A percentile compares a stretch with the other conserved stretches of the same genome.
phyloP scores from a whole-genome alignment of 2,329 filamentous ascomycete genomes.

The Phialophora tarda region DNA sequence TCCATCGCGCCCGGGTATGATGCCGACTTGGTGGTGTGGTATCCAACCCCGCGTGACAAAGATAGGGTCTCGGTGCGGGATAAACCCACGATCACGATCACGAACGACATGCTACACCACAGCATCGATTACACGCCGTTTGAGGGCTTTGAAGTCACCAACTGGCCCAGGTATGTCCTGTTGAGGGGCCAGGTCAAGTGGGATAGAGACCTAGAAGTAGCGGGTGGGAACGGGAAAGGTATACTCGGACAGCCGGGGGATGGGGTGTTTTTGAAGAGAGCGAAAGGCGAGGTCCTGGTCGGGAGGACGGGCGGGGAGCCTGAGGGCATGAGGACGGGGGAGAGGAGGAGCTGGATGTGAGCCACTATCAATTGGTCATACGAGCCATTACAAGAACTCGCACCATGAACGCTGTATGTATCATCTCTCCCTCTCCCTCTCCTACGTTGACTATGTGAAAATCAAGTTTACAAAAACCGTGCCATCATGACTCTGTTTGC shows the following conservation, averaged over 20 bases:
- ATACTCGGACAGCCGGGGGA: constrained; percentile 43
- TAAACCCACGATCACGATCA: constrained; percentile 12
- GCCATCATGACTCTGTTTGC: too few relatives aligned
- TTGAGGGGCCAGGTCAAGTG: constrained; percentile 45
- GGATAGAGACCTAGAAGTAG: constrained; percentile 41
- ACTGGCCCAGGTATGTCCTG: constrained; percentile 47
- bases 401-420: too few relatives aligned
- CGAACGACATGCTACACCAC: constrained; percentile 47
- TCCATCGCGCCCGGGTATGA: constrained; percentile 51
- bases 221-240: constrained; percentile 39
- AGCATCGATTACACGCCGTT: constrained; percentile 48
- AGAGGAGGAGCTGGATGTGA: constrained; percentile 29
- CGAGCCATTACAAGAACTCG: too few relatives aligned
- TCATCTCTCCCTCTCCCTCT: too few relatives aligned
- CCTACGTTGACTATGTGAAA: too few relatives aligned
- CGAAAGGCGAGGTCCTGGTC: constrained; percentile 41
- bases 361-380: too few relatives aligned
- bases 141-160: constrained; percentile 43
- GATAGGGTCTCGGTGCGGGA: not conserved
- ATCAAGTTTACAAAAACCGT: too few relatives aligned
- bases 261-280: constrained; percentile 48
- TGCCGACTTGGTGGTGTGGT: constrained; percentile 54
- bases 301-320: constrained; percentile 27
- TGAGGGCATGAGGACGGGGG: constrained; percentile 30
- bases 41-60: constrained; percentile 41